phyloP scores from a whole-genome alignment of 768 basidiomycete genomes.

The Boletus rubropictus region DNA sequence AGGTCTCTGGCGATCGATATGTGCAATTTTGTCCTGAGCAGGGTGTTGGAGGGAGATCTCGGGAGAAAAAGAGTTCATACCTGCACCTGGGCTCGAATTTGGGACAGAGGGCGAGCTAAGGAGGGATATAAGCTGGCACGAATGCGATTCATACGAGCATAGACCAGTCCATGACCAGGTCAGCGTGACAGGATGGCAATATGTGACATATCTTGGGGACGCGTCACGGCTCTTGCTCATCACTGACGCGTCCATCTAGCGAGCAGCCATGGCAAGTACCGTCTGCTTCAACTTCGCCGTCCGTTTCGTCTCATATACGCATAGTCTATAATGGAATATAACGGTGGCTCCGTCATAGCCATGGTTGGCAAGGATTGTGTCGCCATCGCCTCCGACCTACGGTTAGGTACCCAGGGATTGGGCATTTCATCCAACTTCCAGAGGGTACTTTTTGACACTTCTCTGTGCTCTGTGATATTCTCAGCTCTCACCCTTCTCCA shows the following conservation, averaged over 20 bases:
- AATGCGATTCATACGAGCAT: slow-evolving; percentile 6
- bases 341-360: slow-evolving; percentile 98
- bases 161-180: background rate
- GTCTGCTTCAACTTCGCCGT: background rate
- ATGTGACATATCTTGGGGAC: slow-evolving; percentile 6
- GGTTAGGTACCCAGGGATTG: slow-evolving; percentile 82
- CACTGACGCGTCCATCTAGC: slow-evolving; percentile 19
- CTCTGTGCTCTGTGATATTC: slow-evolving; percentile 8
- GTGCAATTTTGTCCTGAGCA: slow-evolving; percentile 49
- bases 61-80: slow-evolving; percentile 4
- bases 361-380: slow-evolving; percentile 99
- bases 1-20: slow-evolving; percentile 43
- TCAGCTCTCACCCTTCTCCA: slow-evolving; percentile 28
- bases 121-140: slow-evolving; percentile 1
- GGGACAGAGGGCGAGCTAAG: slow-evolving; percentile 10
- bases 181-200: slow-evolving; percentile 11
- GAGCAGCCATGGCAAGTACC: slow-evolving; percentile 21
- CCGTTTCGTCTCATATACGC: slow-evolving; percentile 1
- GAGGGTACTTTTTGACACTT: slow-evolving; percentile 54
- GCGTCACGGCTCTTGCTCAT: slow-evolving; percentile 16
- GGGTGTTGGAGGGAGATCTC: background rate
- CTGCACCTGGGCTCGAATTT: slow-evolving; percentile 17
- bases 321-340: slow-evolving; percentile 86
- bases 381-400: slow-evolving; percentile 92
- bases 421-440: slow-evolving; percentile 90